Percentiles rank a stretch among this genome's conserved stretches.
Evolutionary conservation across 2,329 filamentous ascomycete genomes (phyloP).

Genomic region (Coniochaeta ligniaria): DNA sequence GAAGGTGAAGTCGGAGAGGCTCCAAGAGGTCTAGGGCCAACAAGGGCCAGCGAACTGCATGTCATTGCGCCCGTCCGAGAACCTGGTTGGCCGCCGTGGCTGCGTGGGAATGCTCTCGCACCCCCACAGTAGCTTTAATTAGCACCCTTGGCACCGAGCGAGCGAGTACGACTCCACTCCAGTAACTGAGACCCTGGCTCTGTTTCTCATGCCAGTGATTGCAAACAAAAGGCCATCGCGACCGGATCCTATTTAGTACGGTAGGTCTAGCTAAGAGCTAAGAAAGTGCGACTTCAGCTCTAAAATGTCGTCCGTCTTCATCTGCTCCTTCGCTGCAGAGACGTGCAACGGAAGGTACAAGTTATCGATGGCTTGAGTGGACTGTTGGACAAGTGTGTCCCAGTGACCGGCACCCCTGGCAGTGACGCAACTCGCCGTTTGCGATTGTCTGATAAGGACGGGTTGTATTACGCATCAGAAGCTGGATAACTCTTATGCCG

Average conservation of each 20-base stretch:
- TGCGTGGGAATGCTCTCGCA: neutral
- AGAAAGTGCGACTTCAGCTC: neutral
- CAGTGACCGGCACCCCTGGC: neutral
- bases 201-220: neutral
- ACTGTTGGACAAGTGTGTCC: neutral
- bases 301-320: neutral
- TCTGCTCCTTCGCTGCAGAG: neutral
- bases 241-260: neutral
- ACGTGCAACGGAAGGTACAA: neutral
- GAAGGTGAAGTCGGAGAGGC: neutral
- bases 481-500: neutral
- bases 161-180: neutral
- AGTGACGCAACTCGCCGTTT: neutral
- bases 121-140: slow-evolving; percentile 1
- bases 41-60: neutral
- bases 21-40: neutral
- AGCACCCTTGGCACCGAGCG: neutral
- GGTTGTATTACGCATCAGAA: neutral
- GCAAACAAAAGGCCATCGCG: neutral
- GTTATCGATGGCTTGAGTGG: neutral
- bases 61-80: neutral
- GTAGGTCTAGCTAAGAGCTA: neutral
- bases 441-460: neutral
- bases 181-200: neutral
- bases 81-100: neutral